Evolutionary conservation across 179 eudicot genomes (phyloP).

Genomic region (Dionaea muscipula): DNA sequence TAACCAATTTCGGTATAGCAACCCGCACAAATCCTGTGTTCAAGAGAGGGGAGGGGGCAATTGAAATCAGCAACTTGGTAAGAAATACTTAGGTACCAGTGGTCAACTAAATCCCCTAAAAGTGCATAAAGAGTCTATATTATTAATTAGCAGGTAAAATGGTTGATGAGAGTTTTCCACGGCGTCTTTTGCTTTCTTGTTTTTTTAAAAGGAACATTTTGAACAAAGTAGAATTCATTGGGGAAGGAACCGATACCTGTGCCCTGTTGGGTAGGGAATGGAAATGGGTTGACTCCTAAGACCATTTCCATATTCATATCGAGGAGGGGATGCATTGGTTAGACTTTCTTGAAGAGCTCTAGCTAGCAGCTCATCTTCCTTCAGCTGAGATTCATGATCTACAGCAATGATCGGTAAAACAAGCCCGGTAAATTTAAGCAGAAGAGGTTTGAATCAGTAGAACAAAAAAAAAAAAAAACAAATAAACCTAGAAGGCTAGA

Average conservation of each 20-base stretch:
- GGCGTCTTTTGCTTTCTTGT: no score
- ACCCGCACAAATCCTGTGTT: slow-evolving; percentile 69
- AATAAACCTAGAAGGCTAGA: neutral
- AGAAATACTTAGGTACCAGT: no score
- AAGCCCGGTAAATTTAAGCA: neutral
- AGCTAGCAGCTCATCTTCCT: slow-evolving; percentile 81
- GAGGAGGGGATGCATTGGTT: slow-evolving; percentile 45
- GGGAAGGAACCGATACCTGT: slow-evolving; percentile 36
- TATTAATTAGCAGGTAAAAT: no score
- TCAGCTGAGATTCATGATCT: slow-evolving; percentile 49
- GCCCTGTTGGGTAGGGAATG: slow-evolving; percentile 47
- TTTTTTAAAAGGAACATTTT: no score
- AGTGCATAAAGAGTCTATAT: no score
- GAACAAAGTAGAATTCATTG: neutral
- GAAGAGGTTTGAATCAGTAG: neutral
- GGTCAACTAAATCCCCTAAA: no score
- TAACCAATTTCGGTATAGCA: slow-evolving; percentile 69
- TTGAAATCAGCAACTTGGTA: no score
- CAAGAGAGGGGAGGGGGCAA: slow-evolving; percentile 12
- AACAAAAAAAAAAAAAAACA: neutral
- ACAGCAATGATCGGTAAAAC: neutral
- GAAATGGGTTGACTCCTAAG: slow-evolving; percentile 40
- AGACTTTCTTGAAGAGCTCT: slow-evolving; percentile 77
- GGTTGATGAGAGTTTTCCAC: no score
- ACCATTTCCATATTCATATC: slow-evolving; percentile 28